Conservation (phyloP, 768 basidiomycete species). For the Macrocybe gigantea region DNA sequence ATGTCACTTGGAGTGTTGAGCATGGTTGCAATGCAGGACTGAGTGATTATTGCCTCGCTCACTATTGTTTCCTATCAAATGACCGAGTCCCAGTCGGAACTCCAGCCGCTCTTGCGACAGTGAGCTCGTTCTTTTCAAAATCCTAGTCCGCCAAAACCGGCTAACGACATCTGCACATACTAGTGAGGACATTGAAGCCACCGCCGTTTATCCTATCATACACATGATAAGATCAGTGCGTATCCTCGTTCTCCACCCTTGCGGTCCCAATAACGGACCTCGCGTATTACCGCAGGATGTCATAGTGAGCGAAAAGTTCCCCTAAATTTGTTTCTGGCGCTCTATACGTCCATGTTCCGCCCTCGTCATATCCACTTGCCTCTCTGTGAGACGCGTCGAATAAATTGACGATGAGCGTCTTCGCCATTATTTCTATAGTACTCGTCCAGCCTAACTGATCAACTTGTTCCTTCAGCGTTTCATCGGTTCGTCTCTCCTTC, state of each 20-base stretch:
- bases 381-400: conserved; percentile 1
- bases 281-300: conserved; percentile 43
- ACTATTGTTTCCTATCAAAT: conserved; percentile 9
- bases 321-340: not conserved
- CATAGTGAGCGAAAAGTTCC: conserved; percentile 33
- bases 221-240: conserved; percentile 67
- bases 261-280: not conserved
- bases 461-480: conserved; percentile 41
- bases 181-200: conserved; percentile 50
- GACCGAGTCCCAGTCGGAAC: conserved; percentile 36
- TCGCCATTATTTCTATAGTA: not conserved
- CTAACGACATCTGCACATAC: conserved; percentile 3
- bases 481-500: conserved; percentile 44
- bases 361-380: not conserved
- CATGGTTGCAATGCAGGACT: too few species aligned
- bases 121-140: conserved; percentile 18
- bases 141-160: not conserved
- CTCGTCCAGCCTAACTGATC: conserved; percentile 4
- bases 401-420: not conserved
- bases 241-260: conserved; percentile 5
- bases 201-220: conserved; percentile 74
- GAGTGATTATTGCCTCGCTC: too few species aligned
- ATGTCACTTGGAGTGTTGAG: too few species aligned
- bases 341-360: not conserved
- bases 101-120: conserved; percentile 37